Conservation (phyloP, 192 early-diverging fungal species). For the Linderina pennispora region DNA sequence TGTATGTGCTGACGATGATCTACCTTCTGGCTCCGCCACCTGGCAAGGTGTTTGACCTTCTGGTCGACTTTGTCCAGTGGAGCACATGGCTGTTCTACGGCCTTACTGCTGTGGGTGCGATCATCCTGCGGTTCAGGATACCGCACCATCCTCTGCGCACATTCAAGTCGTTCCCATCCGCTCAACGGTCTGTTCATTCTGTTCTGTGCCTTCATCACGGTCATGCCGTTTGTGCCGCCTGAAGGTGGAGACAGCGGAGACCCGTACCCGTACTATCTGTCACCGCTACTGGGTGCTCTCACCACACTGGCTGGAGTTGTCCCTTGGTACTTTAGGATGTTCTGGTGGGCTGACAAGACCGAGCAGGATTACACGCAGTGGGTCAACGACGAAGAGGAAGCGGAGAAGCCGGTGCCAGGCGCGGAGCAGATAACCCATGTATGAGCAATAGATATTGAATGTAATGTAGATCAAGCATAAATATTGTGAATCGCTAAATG, state of each 20-base stretch:
- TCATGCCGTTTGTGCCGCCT: constrained; percentile 55
- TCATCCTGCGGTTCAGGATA: constrained; percentile 41
- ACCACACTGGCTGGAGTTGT: constrained; percentile 30
- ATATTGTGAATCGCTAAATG: too few species aligned
- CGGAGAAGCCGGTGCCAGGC: not conserved
- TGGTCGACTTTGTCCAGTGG: constrained; percentile 56
- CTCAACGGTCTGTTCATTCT: constrained; percentile 49
- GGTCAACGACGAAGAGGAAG: constrained; percentile 18
- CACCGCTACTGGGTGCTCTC: constrained; percentile 42
- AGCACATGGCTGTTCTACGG: constrained; percentile 59
- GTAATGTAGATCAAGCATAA: too few species aligned
- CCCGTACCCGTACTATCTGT: constrained; percentile 47
- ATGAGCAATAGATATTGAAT: too few species aligned
- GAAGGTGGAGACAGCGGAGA: constrained; percentile 1
- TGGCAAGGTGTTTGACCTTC: constrained; percentile 55
- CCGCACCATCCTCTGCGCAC: constrained; percentile 42
- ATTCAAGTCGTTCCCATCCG: constrained; percentile 44
- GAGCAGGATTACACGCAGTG: constrained; percentile 22
- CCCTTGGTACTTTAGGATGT: constrained; percentile 47
- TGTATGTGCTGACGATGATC: constrained; percentile 45
- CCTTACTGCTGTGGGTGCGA: constrained; percentile 47
- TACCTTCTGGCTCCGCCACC: constrained; percentile 53
- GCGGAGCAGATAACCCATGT: not conserved
- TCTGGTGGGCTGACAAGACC: constrained; percentile 37
- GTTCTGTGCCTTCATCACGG: constrained; percentile 45